Evolutionary conservation across 1,284 basidiomycete species (phyloP), one percentile per base, ranked within the genome.

Genomic region (Cryptococcus neoformans): DNA sequence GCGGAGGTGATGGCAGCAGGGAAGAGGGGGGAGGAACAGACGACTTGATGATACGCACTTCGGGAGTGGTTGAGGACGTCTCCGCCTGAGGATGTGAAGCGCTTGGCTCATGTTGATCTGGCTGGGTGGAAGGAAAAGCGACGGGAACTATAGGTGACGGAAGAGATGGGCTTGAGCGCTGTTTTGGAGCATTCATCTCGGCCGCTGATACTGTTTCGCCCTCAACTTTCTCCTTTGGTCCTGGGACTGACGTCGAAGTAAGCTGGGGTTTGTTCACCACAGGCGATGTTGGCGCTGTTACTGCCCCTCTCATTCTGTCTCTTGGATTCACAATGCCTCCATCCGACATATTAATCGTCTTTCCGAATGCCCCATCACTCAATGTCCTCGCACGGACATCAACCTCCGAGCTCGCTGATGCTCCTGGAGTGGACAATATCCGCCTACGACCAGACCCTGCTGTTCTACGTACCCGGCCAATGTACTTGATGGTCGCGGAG

Each of bases 391-490:
- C 53, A 41, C 57, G 45, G 9, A 51, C 49, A 11, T 47, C 51
- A n/a, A 39, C 16, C 7, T 37, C 40, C 8, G 54, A 50, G 8
- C 16, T 36, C 12, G 48, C 40, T 9, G 47, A 35, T 12, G 45
- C n/a, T 44, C 40, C 50, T 5, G 57, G 57, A 28, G 57, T 55
- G 12, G 54, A 55, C 16, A 53, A n/a, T 14, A 53, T 59, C 12
- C 57, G 17, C n/a, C 57, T 36, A 44, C 53, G 57, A n/a, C 57
- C 57, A 17, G 21, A 21, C 41, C 48, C 36, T 37, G 17, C n/a
- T 40, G 36, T 12, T 14, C 44, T 47, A 12, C 35, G 21, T 4
- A 52, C 44, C 49, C 45, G 38, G 6, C 55, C 53, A 10, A 58
- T 41, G 44, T 55, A 17, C 34, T 28, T 39, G 17, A 17, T 51